These are phyloP conservation scores for Taphrina deformans DNA, from an alignment of 1,139 yeast genomes.

Conservation along the genomic window DNA sequence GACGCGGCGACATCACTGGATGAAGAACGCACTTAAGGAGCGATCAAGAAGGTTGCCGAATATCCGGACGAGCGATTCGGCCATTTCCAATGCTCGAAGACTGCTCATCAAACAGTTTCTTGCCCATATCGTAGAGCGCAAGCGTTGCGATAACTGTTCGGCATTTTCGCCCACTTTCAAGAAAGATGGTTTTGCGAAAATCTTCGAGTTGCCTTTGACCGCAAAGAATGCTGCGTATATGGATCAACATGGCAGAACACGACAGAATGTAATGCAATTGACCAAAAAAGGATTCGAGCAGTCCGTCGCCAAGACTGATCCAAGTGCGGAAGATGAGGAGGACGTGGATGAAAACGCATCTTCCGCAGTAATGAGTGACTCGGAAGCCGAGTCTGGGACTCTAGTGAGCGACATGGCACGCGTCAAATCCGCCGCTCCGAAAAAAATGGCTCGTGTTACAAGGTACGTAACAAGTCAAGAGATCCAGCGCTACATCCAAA, in stretches of 20 bases:
- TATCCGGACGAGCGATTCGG: constrained; percentile 32
- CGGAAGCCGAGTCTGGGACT: constrained; percentile 42
- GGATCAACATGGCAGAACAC: constrained; percentile 36
- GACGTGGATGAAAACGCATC: constrained; percentile 36
- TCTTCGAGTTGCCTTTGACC: constrained; percentile 80
- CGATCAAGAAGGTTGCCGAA: constrained; percentile 69
- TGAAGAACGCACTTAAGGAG: constrained; percentile 48
- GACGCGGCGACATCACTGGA: constrained; percentile 66
- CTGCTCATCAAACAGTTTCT: constrained; percentile 71
- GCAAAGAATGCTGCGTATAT: constrained; percentile 63
- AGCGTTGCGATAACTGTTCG: constrained; percentile 92
- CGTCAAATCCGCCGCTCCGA: constrained; percentile 65
- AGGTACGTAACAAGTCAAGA: constrained; percentile 28
- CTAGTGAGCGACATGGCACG: constrained; percentile 45
- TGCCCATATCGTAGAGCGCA: constrained; percentile 67
- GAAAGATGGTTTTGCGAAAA: constrained; percentile 90
- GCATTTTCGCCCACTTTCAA: constrained; percentile 88
- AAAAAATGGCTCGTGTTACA: not conserved
- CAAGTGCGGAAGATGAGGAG: not conserved
- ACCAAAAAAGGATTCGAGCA: constrained; percentile 35
- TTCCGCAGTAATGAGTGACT: constrained; percentile 36
- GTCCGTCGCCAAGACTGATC: not conserved
- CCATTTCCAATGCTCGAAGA: constrained; percentile 78
- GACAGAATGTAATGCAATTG: constrained; percentile 34
- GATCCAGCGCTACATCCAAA: constrained; percentile 23